A percentile compares a stretch with the other conserved stretches of the same genome.
Conservation (phyloP, 2,329 filamentous ascomycete species). For the Byssothecium circinans region DNA sequence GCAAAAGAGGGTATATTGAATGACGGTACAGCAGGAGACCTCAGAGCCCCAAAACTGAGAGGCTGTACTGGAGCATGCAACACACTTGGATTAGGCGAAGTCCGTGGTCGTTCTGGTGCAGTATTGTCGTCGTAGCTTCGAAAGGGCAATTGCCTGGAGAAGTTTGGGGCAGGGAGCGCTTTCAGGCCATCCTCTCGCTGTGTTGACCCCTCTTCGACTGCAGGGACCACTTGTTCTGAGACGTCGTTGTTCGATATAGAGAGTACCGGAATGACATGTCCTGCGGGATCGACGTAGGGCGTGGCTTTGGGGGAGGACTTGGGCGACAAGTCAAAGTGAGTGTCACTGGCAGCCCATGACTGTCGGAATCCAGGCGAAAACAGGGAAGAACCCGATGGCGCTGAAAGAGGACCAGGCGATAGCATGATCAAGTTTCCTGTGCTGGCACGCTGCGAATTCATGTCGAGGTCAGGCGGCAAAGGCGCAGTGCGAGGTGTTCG, state of each 20-base stretch:
- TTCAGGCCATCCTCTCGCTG: constrained; percentile 16
- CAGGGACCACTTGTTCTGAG: constrained; percentile 7
- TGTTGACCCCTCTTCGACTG: constrained; percentile 14
- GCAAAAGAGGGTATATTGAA: constrained; percentile 29
- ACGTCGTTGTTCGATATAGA: constrained; percentile 33
- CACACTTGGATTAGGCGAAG: constrained; percentile 13
- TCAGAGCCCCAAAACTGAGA: constrained; percentile 26
- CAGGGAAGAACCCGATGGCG: constrained; percentile 36
- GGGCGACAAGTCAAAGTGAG: constrained; percentile 36
- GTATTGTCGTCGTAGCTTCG: constrained; percentile 20
- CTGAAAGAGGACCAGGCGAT: constrained; percentile 47
- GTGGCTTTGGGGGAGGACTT: constrained; percentile 30
- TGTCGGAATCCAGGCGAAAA: constrained; percentile 43
- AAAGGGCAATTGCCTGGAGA: constrained; percentile 43
- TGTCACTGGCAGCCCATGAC: constrained; percentile 45
- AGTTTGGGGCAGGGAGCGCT: constrained; percentile 35
- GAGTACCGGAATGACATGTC: constrained; percentile 41
- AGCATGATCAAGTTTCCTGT: constrained; percentile 46
- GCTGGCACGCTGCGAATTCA: constrained; percentile 47
- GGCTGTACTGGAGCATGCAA: constrained; percentile 22
- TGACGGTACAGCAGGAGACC: constrained; percentile 31
- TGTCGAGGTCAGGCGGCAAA: constrained; percentile 53
- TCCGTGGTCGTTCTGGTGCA: constrained; percentile 14
- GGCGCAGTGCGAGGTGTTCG: constrained; percentile 44
- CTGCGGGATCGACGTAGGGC: constrained; percentile 43